These are phyloP conservation scores for Phaeosphaeriaceae sp. DNA, from an alignment of 2,329 filamentous ascomycete species.

Conservation along the genomic window DNA sequence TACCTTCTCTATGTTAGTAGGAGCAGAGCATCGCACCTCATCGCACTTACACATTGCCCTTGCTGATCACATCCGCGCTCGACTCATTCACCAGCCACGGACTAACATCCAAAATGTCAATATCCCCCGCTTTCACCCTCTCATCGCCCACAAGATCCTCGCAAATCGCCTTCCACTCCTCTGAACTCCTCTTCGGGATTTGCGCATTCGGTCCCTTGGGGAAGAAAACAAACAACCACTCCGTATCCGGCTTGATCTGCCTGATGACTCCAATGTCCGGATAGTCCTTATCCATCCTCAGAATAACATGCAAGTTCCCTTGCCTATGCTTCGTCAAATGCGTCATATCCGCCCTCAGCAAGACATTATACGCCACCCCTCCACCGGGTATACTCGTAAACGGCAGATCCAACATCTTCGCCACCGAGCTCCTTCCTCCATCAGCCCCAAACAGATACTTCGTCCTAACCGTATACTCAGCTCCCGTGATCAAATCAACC, in stretches of 20 bases:
- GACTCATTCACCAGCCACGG: conserved; percentile 26
- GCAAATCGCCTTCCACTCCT: conserved; percentile 19
- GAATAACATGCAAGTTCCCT: conserved; percentile 69
- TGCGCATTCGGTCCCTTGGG: conserved; percentile 15
- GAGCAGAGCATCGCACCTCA: neutral
- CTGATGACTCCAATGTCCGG: conserved; percentile 61
- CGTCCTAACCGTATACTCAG: conserved; percentile 57
- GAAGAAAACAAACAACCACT: conserved; percentile 56
- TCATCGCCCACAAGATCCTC: conserved; percentile 17
- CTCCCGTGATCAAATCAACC: conserved; percentile 46
- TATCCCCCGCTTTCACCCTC: conserved; percentile 9
- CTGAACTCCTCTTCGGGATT: conserved; percentile 8
- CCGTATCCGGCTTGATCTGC: conserved; percentile 70
- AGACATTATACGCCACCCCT: conserved; percentile 60
- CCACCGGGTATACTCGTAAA: conserved; percentile 56
- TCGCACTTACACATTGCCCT: conserved; percentile 19
- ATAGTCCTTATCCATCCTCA: conserved; percentile 62
- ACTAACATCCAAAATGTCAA: conserved; percentile 17
- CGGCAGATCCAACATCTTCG: conserved; percentile 57
- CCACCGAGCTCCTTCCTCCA: conserved; percentile 58
- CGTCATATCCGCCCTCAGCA: conserved; percentile 60
- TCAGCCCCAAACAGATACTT: conserved; percentile 69
- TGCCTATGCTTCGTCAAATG: conserved; percentile 59
- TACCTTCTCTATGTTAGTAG: neutral
- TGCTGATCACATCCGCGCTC: conserved; percentile 17